These are phyloP conservation scores for Cystofilobasidium bisporidii DNA, from an alignment of 768 basidiomycete species.

Conservation along the genomic window DNA sequence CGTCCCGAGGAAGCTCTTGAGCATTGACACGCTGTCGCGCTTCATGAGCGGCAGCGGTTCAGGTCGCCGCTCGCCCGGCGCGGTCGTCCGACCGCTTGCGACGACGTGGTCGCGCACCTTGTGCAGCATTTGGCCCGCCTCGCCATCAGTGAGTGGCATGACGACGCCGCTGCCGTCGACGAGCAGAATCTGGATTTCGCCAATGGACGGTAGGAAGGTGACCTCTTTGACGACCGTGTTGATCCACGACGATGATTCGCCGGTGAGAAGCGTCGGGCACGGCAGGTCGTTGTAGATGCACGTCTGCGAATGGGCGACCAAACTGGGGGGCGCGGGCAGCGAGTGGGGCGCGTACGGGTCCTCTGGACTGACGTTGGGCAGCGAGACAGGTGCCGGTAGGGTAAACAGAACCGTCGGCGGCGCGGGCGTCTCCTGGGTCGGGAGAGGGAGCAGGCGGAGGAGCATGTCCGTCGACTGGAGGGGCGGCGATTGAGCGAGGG, in stretches of 20 bases:
- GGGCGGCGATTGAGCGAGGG: too few species aligned
- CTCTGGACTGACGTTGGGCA: background rate
- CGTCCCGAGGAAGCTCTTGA: conserved; percentile 37
- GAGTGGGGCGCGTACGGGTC: conserved; percentile 30
- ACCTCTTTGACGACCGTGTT: conserved; percentile 40
- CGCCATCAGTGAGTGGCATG: conserved; percentile 30
- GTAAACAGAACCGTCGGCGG: conserved; percentile 43
- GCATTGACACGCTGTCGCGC: conserved; percentile 25
- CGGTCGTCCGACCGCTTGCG: conserved; percentile 11
- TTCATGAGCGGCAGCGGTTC: conserved; percentile 6
- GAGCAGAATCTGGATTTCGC: conserved; percentile 34
- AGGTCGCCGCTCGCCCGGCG: background rate
- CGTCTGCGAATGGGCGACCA: conserved; percentile 36
- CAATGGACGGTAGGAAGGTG: conserved; percentile 36
- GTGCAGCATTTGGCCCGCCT: conserved; percentile 8
- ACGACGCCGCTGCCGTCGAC: conserved; percentile 34
- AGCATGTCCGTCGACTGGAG: too few species aligned
- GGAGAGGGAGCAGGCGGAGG: conserved; percentile 38
- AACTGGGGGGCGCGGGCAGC: conserved; percentile 38
- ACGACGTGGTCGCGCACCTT: conserved; percentile 24
- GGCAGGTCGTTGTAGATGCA: conserved; percentile 38
- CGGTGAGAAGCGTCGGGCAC: conserved; percentile 38
- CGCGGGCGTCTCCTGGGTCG: conserved; percentile 33
- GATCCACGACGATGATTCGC: conserved; percentile 41
- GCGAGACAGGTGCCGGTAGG: conserved; percentile 32